Conservation (phyloP, 1,284 basidiomycete genomes). For the Puccinia brachypodii region DNA sequence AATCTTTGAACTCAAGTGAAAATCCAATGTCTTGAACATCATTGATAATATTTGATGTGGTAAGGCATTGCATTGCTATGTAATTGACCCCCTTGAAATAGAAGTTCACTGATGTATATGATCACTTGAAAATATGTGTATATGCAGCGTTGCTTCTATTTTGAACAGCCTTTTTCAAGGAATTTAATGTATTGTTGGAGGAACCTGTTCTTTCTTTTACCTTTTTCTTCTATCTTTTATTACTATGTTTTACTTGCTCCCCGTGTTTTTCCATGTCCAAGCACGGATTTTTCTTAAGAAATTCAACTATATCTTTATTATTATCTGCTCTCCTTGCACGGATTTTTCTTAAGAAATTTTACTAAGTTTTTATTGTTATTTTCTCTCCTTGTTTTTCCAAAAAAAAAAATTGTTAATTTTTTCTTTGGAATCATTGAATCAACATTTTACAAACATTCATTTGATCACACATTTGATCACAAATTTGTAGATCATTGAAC, state of each 20-base stretch:
- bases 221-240: not conserved
- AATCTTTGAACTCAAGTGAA: not conserved
- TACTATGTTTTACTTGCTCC: not conserved
- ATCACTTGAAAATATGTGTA: not conserved
- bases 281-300: not conserved
- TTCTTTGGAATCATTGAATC: constrained; percentile 62
- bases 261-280: not conserved
- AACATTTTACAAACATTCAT: too few species aligned
- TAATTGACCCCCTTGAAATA: too few species aligned
- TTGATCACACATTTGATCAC: too few species aligned
- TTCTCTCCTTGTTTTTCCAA: not conserved
- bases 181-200: not conserved
- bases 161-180: not conserved
- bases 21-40: not conserved
- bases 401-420: constrained; percentile 62
- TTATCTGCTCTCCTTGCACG: too few species aligned
- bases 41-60: not conserved
- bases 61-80: too few species aligned
- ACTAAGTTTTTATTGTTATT: not conserved
- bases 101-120: not conserved
- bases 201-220: not conserved
- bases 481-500: too few species aligned
- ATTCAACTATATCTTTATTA: not conserved
- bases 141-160: not conserved
- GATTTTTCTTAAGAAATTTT: too few species aligned